Evolutionary conservation across 352 stramenopile genomes (phyloP), one percentile per base, ranked within the genome.

Genomic region (Pythium sukuiense): DNA sequence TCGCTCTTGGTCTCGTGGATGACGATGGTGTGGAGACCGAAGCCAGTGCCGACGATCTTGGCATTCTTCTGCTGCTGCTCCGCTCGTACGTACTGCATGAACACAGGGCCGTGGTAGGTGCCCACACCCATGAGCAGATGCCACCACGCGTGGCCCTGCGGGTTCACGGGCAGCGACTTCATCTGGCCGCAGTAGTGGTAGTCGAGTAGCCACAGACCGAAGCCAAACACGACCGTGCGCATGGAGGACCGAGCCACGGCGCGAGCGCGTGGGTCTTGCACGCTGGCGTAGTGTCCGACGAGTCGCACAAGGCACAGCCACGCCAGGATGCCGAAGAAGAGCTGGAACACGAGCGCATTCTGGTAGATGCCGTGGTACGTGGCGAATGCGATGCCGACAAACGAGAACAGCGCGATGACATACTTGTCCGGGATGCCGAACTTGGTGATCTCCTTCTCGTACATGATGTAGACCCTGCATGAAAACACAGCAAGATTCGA

Each of bases 81-180:
- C 69, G 88, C 85, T 13, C 86, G 84, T 56, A 93, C 83, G 74
- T 90, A 95, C 65, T 95, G 84, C 86, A 93, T 93, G 54, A 95
- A 95, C 27, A 95, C 79, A 0, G 84, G 83, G 1, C 86, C 86
- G 60, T 92, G 75, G 69, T 95, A 95, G 6, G 70, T 83, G 46
- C 82, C 86, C 18, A 95, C 78, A 37, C 84, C 83, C 75, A 90
- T 91, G 70, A 95, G 88, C 16, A 92, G 71, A 68, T 95, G 86
- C 86, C 86, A 95, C 86, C 81, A 95, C 27, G 84, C 86, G 68
- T 95, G 86, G 30, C 83, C 86, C 58, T 95, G 85, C 1, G 84
- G 77, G 64, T 95, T 95, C 24, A 93, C 63, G 2, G 81, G 85
- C 27, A 93, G 71, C 58, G 71, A 69, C 13, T 69, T 70, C 61